A percentile compares a stretch with the other conserved stretches of the same genome.
Conservation (phyloP, 495 filamentous ascomycete species). For the Melanomma pulvis-pyrius region DNA sequence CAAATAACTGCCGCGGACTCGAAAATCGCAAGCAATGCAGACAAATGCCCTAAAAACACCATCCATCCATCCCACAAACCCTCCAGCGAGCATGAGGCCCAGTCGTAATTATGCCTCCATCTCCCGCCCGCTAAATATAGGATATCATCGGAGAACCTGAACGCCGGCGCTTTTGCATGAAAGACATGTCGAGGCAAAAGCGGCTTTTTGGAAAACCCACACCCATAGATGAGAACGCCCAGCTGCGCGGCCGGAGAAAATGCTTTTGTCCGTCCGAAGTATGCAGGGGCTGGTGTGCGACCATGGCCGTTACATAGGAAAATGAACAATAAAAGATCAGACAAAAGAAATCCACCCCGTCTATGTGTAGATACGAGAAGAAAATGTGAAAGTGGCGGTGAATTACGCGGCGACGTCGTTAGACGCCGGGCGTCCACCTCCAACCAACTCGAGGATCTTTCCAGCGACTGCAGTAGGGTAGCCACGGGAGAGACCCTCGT, state of each 20-base stretch:
- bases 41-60: conserved; percentile 4
- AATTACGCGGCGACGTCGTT: conserved; percentile 11
- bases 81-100: background rate
- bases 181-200: conserved; percentile 9
- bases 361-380: background rate
- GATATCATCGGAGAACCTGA: background rate
- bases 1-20: background rate
- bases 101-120: background rate
- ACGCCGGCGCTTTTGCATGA: conserved; percentile 29
- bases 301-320: background rate
- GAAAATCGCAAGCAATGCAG: background rate
- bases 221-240: conserved; percentile 11
- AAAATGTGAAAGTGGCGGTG: background rate
- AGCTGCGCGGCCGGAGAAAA: conserved; percentile 6
- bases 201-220: conserved; percentile 20
- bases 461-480: conserved; percentile 89
- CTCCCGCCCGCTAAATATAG: background rate
- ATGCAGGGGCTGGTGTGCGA: conserved; percentile 25
- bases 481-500: conserved; percentile 87
- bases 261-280: background rate
- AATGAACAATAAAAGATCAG: background rate
- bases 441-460: conserved; percentile 89
- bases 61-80: background rate
- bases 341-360: background rate
- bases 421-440: conserved; percentile 51